Conservation (phyloP, 2,329 filamentous ascomycete species). For the Podosphaera xanthii region DNA sequence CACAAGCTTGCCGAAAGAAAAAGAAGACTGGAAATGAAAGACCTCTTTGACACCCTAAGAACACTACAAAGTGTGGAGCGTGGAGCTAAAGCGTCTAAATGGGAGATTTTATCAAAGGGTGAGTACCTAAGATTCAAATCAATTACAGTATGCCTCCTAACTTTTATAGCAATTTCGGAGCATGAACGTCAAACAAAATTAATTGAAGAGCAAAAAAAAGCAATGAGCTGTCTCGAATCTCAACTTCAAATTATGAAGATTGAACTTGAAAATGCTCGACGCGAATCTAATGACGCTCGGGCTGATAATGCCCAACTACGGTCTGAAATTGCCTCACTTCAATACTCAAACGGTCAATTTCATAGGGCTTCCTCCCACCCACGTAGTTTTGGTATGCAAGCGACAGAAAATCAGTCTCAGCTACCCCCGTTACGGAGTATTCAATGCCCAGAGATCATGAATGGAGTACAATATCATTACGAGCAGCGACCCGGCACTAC, state of each 20-base stretch:
- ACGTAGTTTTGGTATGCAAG: conserved; percentile 5
- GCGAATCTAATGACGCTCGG: conserved; percentile 21
- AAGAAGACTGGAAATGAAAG: conserved; percentile 70
- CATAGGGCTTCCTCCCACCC: conserved; percentile 4
- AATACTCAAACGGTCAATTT: conserved; percentile 4
- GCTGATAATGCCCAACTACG: conserved; percentile 15
- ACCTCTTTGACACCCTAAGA: conserved; percentile 59
- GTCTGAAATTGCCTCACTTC: conserved; percentile 9
- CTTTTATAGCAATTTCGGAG: conserved; percentile 32
- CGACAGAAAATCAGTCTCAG: conserved; percentile 17
- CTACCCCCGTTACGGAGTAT: conserved; percentile 31
- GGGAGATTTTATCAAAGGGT: conserved; percentile 78
- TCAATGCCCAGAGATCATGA: conserved; percentile 33
- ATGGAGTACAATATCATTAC: conserved; percentile 34
- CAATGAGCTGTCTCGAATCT: conserved; percentile 21
- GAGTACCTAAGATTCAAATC: conserved; percentile 11
- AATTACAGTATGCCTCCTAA: conserved; percentile 5
- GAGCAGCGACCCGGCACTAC: conserved; percentile 9
- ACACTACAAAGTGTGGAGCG: conserved; percentile 43
- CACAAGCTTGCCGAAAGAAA: conserved; percentile 74
- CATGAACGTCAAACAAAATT: conserved; percentile 29
- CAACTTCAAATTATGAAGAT: conserved; percentile 21
- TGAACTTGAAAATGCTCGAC: conserved; percentile 16
- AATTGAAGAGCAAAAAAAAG: conserved; percentile 9
- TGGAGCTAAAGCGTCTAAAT: conserved; percentile 69